Evolutionary conservation across 441 rosid species (phyloP).

Genomic region (Raphanus hybrid): DNA sequence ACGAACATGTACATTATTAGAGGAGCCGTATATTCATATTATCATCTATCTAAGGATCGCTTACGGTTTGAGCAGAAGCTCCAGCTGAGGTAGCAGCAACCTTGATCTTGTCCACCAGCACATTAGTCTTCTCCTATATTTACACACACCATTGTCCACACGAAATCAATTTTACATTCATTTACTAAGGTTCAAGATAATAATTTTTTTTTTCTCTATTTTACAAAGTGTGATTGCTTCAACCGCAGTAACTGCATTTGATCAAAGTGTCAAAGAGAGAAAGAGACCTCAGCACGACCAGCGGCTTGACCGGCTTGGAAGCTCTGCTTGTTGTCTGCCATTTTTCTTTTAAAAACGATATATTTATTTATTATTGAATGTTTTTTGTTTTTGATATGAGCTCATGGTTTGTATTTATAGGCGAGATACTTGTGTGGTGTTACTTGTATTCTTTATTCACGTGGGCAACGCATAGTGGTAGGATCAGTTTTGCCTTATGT

Average conservation of each 20-base stretch:
- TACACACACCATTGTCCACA: background rate
- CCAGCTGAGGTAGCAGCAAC: conserved; percentile 24
- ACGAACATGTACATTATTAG: background rate
- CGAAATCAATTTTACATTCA: background rate
- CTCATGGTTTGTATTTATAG: conserved; percentile 11
- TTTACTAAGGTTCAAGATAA: background rate
- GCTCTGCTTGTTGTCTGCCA: conserved; percentile 41
- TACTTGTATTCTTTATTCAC: background rate
- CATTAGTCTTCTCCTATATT: conserved; percentile 36
- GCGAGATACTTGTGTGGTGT: background rate
- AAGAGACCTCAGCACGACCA: conserved; percentile 39
- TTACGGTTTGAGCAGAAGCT: conserved; percentile 11
- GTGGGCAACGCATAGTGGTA: conserved; percentile 24
- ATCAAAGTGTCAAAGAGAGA: conserved; percentile 7
- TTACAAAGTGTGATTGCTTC: no score
- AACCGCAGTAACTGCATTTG: background rate
- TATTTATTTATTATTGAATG: background rate
- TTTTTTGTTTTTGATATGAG: background rate
- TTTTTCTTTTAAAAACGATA: background rate
- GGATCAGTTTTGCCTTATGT: conserved; percentile 37
- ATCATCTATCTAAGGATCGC: background rate
- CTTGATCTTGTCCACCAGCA: conserved; percentile 25
- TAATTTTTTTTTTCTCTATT: no score
- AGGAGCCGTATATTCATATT: background rate
- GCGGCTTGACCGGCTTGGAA: conserved; percentile 45